Base-by-base conservation (phyloP, 2,329 filamentous ascomycete genomes). In the Arthrinium puccinioides region DNA sequence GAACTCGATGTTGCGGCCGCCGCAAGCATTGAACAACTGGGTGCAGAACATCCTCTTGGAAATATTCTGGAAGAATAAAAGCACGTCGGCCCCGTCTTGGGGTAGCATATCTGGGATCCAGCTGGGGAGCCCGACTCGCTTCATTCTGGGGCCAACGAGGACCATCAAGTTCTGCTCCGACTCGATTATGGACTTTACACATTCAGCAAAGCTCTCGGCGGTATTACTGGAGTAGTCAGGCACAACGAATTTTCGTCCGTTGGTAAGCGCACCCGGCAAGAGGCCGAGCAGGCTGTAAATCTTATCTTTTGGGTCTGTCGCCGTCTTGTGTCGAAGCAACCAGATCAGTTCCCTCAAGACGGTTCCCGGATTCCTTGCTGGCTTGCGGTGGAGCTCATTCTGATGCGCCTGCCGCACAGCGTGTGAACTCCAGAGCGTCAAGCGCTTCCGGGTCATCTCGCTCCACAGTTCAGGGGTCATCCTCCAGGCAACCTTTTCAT, bases 271-370 rank as follows among this genome's bases (percentile, higher is more conserved):
- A 18, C 37, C 40, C 24, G 23, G 36, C 30, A 37, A 30, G 4
- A 43, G 21, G 10, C 40, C 40, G 9, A 43, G 29, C 20, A 40
- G 32, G 11, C 37, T 37, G 27, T 43, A 43, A 11, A 43, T 21
- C 10, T 39, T 20, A 16, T 43, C 40, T 21, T 37, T 27, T 23
- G 35, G 18, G 14, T 43, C 37, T 4, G 40, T 43, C 9, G 40
- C 33, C 10, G 31, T 16, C 16, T 31, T 30, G 20, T 21, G 29
- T 13, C 38, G 38, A 6, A 40, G 27, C 13, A 31, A 16, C 15
- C 23, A 31, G 6, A 40, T 13, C 2, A 32, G 19, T 15, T 32
- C 30, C 18, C 30, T 32, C 19, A 32, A 3, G n/a, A 21, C 6
- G 19, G 30, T 23, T 4, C 30, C 30, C 7, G 30, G 30, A 21